Evolutionary conservation across 2,329 filamentous ascomycete genomes (phyloP).

Genomic region (Monosporascus sp.): DNA sequence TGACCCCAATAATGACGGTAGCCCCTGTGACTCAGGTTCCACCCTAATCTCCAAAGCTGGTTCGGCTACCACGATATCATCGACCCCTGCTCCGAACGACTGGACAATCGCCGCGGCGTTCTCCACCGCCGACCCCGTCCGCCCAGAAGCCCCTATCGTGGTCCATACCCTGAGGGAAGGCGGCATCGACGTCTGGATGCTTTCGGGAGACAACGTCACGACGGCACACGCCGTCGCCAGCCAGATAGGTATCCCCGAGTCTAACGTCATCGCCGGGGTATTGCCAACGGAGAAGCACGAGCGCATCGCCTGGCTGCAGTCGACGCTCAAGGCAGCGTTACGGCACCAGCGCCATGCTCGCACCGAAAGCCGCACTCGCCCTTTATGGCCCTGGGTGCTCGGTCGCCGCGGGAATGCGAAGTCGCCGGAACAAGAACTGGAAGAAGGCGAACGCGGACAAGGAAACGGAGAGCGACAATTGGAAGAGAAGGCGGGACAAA

Average conservation of each 20-base stretch:
- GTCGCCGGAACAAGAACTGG: neutral
- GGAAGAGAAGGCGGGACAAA: neutral
- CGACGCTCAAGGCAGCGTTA: constrained; percentile 35
- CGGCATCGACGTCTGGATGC: constrained; percentile 79
- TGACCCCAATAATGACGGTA: neutral
- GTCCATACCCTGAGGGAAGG: constrained; percentile 58
- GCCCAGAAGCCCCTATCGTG: constrained; percentile 62
- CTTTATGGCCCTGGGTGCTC: neutral
- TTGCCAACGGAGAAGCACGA: constrained; percentile 77
- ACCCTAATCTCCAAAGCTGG: too few relatives aligned
- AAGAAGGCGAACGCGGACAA: constrained; percentile 6
- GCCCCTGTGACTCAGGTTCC: too few relatives aligned
- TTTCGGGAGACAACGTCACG: constrained; percentile 84
- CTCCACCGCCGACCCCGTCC: constrained; percentile 75
- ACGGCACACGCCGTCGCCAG: constrained; percentile 76
- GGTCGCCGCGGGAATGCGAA: neutral
- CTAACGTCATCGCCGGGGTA: constrained; percentile 80
- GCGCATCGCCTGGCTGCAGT: constrained; percentile 60
- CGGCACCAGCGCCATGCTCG: constrained; percentile 1
- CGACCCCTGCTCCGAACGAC: constrained; percentile 2
- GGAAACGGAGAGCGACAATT: neutral
- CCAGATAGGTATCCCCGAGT: constrained; percentile 65
- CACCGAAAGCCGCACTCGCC: constrained; percentile 11
- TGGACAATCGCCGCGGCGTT: constrained; percentile 60
- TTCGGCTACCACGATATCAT: neutral